These are phyloP conservation scores for Rubia yunnanensis DNA, from an alignment of 257 asterid species.

Conservation along the genomic window DNA sequence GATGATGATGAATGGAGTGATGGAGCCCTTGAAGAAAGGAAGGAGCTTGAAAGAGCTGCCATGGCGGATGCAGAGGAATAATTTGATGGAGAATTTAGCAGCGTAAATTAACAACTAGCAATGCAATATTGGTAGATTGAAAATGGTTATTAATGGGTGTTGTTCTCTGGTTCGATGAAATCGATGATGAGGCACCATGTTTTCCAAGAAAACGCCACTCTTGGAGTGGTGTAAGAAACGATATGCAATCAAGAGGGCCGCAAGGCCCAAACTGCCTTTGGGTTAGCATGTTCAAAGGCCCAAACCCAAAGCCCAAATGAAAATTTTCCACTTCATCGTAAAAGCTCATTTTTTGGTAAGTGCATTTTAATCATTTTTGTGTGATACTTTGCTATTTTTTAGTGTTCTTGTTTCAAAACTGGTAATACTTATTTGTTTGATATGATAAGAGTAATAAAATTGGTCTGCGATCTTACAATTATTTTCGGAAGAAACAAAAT, in stretches of 20 bases:
- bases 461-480: too few relatives aligned
- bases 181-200: conserved; percentile 13
- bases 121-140: background rate
- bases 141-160: background rate
- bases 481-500: too few relatives aligned
- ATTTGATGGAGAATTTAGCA: background rate
- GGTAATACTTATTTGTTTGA: too few relatives aligned
- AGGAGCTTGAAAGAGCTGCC: conserved; percentile 43
- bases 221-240: background rate
- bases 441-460: too few relatives aligned
- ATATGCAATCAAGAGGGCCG: background rate
- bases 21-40: conserved; percentile 25
- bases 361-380: too few relatives aligned
- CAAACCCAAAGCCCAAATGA: background rate
- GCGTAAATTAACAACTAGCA: background rate
- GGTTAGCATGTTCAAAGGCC: background rate
- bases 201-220: conserved; percentile 16
- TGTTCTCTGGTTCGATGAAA: conserved; percentile 14
- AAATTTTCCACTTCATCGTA: too few relatives aligned
- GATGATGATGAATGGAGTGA: conserved; percentile 25
- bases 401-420: too few relatives aligned
- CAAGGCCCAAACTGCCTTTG: background rate
- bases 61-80: conserved; percentile 1
- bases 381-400: too few relatives aligned
- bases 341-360: too few relatives aligned